Percentiles rank a stretch among this genome's conserved stretches.
phyloP scores from a whole-genome alignment of 495 filamentous ascomycete species.

The Parmelia sp. region DNA sequence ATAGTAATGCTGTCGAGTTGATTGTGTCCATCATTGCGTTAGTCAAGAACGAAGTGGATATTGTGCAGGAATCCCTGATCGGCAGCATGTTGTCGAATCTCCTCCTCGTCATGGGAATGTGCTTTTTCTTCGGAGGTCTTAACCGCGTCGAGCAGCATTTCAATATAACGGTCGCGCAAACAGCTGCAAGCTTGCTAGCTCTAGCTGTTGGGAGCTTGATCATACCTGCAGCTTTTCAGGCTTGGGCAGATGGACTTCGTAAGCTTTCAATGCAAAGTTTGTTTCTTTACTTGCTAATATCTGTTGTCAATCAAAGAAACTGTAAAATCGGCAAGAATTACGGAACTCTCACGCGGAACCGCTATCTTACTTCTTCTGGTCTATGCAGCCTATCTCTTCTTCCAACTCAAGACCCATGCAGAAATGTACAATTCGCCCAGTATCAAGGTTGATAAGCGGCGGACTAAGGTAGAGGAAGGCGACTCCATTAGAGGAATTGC shows the following conservation, averaged over 20 bases:
- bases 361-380: slow-evolving; percentile 69
- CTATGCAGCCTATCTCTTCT: slow-evolving; percentile 70
- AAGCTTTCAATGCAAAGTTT: slow-evolving; percentile 10
- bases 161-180: slow-evolving; percentile 91
- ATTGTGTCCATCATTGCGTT: slow-evolving; percentile 86
- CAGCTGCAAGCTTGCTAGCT: slow-evolving; percentile 73
- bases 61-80: slow-evolving; percentile 89
- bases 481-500: slow-evolving; percentile 56
- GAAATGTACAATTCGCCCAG: slow-evolving; percentile 67
- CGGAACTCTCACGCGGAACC: slow-evolving; percentile 62
- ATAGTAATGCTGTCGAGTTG: slow-evolving; percentile 81
- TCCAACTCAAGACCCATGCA: slow-evolving; percentile 74
- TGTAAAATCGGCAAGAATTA: slow-evolving; percentile 32
- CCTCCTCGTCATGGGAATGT: slow-evolving; percentile 87
- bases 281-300: not conserved
- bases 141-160: slow-evolving; percentile 78
- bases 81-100: slow-evolving; percentile 89
- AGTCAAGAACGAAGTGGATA: slow-evolving; percentile 62
- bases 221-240: slow-evolving; percentile 80
- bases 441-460: slow-evolving; percentile 57
- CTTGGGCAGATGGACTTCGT: slow-evolving; percentile 43
- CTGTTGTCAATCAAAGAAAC: not conserved
- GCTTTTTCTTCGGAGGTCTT: slow-evolving; percentile 83
- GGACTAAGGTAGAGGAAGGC: slow-evolving; percentile 46
- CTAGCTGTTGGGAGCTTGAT: slow-evolving; percentile 75